Conservation (phyloP, 2,329 filamentous ascomycete genomes). For the Trichoderma harzianum region DNA sequence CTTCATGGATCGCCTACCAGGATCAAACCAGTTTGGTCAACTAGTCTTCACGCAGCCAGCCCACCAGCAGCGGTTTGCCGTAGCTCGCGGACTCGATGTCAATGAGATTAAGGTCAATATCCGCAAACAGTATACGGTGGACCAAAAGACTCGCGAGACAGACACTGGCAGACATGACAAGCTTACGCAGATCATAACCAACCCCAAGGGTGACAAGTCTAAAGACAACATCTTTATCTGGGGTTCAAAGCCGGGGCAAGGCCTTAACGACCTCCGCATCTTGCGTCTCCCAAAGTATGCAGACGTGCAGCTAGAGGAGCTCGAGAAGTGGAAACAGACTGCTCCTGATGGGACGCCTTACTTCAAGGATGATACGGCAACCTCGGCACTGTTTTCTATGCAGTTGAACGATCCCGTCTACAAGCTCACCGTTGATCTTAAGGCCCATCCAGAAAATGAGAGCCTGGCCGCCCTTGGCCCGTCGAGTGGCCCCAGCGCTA, state of each 20-base stretch:
- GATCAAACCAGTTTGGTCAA: not conserved
- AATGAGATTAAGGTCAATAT: not conserved
- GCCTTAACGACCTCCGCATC: not conserved
- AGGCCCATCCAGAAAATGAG: not conserved
- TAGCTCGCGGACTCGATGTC: not conserved
- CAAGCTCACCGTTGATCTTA: not conserved
- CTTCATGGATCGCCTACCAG: not conserved
- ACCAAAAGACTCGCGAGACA: not conserved
- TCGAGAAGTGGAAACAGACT: not conserved
- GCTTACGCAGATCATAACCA: not conserved
- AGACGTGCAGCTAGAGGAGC: not conserved
- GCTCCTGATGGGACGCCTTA: not conserved
- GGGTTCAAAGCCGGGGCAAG: not conserved
- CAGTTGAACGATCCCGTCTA: not conserved
- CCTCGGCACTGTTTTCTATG: not conserved
- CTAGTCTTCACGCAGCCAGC: not conserved
- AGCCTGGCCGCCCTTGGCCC: not conserved
- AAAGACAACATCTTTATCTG: not conserved
- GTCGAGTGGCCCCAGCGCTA: not conserved
- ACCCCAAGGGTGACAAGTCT: not conserved
- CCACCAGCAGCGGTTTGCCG: not conserved
- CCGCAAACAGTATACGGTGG: not conserved
- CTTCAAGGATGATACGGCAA: not conserved
- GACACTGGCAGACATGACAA: not conserved
- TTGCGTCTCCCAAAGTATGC: not conserved